Evolutionary conservation across 2,329 filamentous ascomycete genomes (phyloP).

Genomic region (Penicillium sp.): DNA sequence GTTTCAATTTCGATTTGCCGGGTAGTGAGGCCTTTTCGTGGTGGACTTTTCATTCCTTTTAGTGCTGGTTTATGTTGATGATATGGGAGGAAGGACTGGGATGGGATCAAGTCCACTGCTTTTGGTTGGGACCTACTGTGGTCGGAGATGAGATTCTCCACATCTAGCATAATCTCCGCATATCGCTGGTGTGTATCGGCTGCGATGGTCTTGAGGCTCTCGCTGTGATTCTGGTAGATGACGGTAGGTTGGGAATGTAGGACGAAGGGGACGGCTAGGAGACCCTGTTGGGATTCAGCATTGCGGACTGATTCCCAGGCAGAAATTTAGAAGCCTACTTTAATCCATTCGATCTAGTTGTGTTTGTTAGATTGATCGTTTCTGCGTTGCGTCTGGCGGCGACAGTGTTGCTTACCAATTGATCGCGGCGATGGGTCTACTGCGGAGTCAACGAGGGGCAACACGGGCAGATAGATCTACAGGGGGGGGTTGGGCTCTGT

Average conservation of each 20-base stretch:
- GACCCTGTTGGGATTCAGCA: constrained; percentile 51
- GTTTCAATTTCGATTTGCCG: constrained; percentile 84
- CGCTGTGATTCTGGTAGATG: constrained; percentile 72
- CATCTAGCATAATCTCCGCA: constrained; percentile 91
- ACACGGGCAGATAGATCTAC: background rate
- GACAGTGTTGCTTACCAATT: constrained; percentile 72
- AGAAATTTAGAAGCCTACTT: constrained; percentile 52
- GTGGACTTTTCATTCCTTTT: constrained; percentile 63
- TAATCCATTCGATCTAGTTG: constrained; percentile 83
- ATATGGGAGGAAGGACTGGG: too few species aligned
- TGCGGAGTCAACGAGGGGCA: constrained; percentile 40
- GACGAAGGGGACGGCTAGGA: constrained; percentile 94
- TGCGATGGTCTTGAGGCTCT: constrained; percentile 71
- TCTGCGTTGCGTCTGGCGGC: background rate
- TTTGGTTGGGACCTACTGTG: constrained; percentile 67
- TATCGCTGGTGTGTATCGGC: constrained; percentile 84
- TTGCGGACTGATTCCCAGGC: background rate
- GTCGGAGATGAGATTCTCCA: constrained; percentile 88
- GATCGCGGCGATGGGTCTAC: constrained; percentile 85
- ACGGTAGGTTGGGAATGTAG: constrained; percentile 93
- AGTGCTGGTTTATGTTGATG: too few species aligned
- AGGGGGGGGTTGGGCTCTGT: constrained; percentile 24
- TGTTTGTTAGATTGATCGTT: constrained; percentile 2
- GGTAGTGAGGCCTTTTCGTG: constrained; percentile 62
- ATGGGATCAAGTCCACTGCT: background rate